Base-by-base conservation (phyloP, 352 stramenopile species). In the Pythium apleroticum region DNA sequence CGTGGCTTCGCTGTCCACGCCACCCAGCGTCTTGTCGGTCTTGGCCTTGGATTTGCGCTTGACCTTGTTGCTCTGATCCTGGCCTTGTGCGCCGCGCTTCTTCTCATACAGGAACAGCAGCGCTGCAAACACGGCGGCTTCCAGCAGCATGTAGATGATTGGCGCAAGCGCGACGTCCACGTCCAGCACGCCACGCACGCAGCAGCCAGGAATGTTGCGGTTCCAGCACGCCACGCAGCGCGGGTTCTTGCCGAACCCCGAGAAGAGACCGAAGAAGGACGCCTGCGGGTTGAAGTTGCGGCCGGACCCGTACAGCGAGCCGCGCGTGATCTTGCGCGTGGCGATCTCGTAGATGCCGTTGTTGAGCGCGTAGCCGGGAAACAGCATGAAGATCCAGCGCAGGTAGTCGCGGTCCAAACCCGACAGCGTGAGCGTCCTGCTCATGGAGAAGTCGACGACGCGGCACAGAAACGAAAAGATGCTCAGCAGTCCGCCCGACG, bases 391-490 rank as follows among this genome's bases (percentile, higher is more conserved):
- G 57, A 90, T 57, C 83, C 83, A 91, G 20, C 79, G 77, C 22
- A 92, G 65, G 28, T 89, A 92, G 59, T 87, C 84, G 17, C 79
- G 76, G 56, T 90, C 83, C 4, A 92, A 64, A 1, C 72, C 74
- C 7, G 83, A 82, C 4, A 91, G 63, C 20, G 78, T 86, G n/a
- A 91, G 74, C 10, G 67, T 71, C 3, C 43, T n/a, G 12, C 25
- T 53, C 64, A 71, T 65, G n/a, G 30, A 35, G 50, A 69, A 89
- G 57, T 88, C 75, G 8, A 92, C 79, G 25, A 92, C 63, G 22
- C 83, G 80, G 54, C 83, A 92, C 48, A 92, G 46, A 53, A 92
- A 90, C 37, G 83, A 92, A 56, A 92, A 86, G 48, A 92, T 90
- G 46, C 80, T 89, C 24, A 92, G 63, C 50, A 92, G 63, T 7